These are phyloP conservation scores for Colletotrichum sidae DNA, from an alignment of 2,329 filamentous ascomycete species.

Conservation along the genomic window DNA sequence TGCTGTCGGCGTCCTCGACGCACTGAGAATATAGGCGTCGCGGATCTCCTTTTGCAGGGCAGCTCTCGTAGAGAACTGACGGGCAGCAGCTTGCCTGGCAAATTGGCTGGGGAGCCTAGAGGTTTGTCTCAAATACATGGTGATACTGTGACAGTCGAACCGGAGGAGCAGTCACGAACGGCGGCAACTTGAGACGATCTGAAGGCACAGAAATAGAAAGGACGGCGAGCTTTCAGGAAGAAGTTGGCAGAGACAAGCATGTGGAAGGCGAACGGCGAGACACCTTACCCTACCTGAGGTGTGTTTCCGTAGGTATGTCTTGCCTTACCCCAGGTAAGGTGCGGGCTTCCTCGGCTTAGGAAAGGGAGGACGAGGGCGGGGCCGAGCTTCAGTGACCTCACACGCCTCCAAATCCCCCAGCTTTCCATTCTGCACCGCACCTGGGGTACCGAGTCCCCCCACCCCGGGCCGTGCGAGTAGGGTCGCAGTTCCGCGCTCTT, in stretches of 20 bases:
- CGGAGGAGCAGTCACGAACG: slow-evolving; percentile 16
- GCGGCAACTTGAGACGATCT: slow-evolving; percentile 18
- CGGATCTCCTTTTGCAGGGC: slow-evolving; percentile 75
- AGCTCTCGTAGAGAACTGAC: slow-evolving; percentile 60
- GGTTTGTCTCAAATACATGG: slow-evolving; percentile 49
- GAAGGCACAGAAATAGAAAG: slow-evolving; percentile 22
- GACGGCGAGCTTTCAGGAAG: slow-evolving; percentile 28
- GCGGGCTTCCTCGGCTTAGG: slow-evolving; percentile 37
- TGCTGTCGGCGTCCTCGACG: slow-evolving; percentile 87
- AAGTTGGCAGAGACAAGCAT: slow-evolving; percentile 31
- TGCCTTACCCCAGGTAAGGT: slow-evolving; percentile 28
- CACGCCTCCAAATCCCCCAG: background rate
- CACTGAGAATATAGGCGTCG: slow-evolving; percentile 94
- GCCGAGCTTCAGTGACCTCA: slow-evolving; percentile 35
- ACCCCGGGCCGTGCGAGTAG: slow-evolving; percentile 35
- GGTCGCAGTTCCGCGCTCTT: background rate
- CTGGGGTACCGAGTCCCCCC: slow-evolving; percentile 25
- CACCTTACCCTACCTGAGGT: slow-evolving; percentile 9
- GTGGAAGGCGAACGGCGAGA: slow-evolving; percentile 28
- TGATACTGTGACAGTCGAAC: slow-evolving; percentile 30
- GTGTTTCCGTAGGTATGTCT: background rate
- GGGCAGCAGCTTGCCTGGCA: slow-evolving; percentile 54
- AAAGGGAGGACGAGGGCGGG: slow-evolving; percentile 31
- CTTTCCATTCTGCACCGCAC: slow-evolving; percentile 8
- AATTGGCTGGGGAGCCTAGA: slow-evolving; percentile 49